Conservation (phyloP, 139 green algal genomes). For the Nannochloris sp. region DNA sequence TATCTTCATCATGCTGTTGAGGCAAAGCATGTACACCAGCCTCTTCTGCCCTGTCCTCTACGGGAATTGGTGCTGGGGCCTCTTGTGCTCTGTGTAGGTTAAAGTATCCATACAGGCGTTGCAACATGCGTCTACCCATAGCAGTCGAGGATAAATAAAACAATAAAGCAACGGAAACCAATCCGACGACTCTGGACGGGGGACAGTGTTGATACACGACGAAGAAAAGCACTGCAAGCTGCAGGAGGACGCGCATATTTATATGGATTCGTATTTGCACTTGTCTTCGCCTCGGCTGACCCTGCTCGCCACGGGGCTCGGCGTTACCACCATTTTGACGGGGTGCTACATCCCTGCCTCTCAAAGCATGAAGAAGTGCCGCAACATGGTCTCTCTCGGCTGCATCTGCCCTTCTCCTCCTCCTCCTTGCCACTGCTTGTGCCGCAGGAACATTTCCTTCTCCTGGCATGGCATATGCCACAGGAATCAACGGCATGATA, state of each 20-base stretch:
- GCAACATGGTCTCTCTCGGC: too few relatives aligned
- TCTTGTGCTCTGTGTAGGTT: too few relatives aligned
- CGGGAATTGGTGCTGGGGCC: too few relatives aligned
- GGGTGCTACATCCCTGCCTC: too few relatives aligned
- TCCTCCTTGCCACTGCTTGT: constrained; percentile 13
- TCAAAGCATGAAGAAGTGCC: too few relatives aligned
- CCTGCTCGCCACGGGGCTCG: not conserved
- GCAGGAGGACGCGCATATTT: constrained; percentile 51
- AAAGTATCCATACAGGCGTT: constrained; percentile 2
- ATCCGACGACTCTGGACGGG: constrained; percentile 42
- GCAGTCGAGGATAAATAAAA: constrained; percentile 45
- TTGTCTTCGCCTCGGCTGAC: not conserved
- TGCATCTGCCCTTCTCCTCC: constrained; percentile 8
- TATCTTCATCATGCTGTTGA: not conserved
- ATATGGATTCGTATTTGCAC: constrained; percentile 47
- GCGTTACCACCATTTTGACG: not conserved
- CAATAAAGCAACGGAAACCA: constrained; percentile 35
- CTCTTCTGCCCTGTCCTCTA: not conserved
- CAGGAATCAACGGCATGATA: constrained; percentile 2
- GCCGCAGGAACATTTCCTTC: constrained; percentile 7
- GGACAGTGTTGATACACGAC: constrained; percentile 70
- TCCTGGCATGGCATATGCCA: constrained; percentile 8
- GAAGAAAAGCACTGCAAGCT: constrained; percentile 49
- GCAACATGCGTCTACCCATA: constrained; percentile 40
- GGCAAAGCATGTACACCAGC: constrained; percentile 4